These are phyloP conservation scores for Leccinum holopus DNA, from an alignment of 1,284 basidiomycete species.

Conservation along the genomic window DNA sequence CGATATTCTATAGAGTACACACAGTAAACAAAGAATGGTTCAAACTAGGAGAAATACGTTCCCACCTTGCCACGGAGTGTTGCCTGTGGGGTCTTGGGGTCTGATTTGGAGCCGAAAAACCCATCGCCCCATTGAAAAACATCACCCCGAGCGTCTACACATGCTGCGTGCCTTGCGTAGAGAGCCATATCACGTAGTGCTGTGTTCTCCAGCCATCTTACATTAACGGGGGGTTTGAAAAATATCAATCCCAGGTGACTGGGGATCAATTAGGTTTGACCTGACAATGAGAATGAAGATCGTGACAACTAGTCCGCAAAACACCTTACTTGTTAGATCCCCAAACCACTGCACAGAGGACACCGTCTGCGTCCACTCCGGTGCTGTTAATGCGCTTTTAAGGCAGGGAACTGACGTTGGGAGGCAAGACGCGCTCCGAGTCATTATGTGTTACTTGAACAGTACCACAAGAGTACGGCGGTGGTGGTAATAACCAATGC, in stretches of 20 bases:
- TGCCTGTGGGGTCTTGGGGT: slow-evolving; percentile 35
- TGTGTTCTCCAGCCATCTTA: slow-evolving; percentile 57
- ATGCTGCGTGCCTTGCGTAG: slow-evolving; percentile 74
- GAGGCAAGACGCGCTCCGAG: slow-evolving; percentile 16
- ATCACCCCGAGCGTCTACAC: slow-evolving; percentile 85
- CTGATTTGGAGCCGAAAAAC: slow-evolving; percentile 45
- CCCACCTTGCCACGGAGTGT: slow-evolving; percentile 70
- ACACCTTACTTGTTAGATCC: slow-evolving; percentile 55
- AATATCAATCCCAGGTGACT: slow-evolving; percentile 35
- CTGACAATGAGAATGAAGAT: slow-evolving; percentile 32
- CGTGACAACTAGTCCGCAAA: neutral
- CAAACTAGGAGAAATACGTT: slow-evolving; percentile 1
- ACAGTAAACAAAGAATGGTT: neutral
- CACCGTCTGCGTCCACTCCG: slow-evolving; percentile 28
- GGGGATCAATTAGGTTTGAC: slow-evolving; percentile 45
- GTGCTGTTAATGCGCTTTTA: slow-evolving; percentile 19
- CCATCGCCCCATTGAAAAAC: slow-evolving; percentile 86
- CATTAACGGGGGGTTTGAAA: slow-evolving; percentile 50
- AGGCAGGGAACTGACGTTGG: slow-evolving; percentile 1
- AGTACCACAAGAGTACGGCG: slow-evolving; percentile 37
- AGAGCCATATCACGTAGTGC: slow-evolving; percentile 78
- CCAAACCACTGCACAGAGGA: slow-evolving; percentile 48
- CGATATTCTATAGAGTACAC: slow-evolving; percentile 57
- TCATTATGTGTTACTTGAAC: slow-evolving; percentile 37
- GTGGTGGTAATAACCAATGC: slow-evolving; percentile 24